Conservation (phyloP, 345 rosid species). For the Rhodamnia argentea region DNA sequence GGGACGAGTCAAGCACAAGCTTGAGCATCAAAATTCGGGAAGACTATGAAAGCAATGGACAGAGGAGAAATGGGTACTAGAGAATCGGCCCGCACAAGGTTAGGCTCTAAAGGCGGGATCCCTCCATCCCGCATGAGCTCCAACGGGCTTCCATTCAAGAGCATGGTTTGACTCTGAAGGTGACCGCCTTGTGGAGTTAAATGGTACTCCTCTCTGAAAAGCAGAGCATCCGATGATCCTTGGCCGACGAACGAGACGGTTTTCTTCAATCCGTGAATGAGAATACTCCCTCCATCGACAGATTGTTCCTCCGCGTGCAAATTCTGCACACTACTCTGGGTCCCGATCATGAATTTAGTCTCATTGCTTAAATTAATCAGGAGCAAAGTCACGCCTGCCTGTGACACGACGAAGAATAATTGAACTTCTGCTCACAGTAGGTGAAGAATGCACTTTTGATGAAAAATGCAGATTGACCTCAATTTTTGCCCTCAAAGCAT, state of each 20-base stretch:
- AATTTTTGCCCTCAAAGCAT: background rate
- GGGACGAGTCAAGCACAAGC: conserved; percentile 30
- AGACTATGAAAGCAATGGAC: conserved; percentile 69
- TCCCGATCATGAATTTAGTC: conserved; percentile 36
- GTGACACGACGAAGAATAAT: conserved; percentile 3
- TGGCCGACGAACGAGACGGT: conserved; percentile 53
- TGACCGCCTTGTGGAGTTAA: conserved; percentile 64
- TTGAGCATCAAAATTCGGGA: conserved; percentile 69
- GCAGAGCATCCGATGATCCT: conserved; percentile 24
- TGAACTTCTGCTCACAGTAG: background rate
- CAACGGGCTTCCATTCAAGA: conserved; percentile 69
- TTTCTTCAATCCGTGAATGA: conserved; percentile 41
- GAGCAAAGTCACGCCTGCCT: conserved; percentile 75
- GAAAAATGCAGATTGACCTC: background rate
- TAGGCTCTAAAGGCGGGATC: conserved; percentile 62
- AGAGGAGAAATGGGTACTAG: conserved; percentile 38
- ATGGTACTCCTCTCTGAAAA: conserved; percentile 81
- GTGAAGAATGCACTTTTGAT: background rate
- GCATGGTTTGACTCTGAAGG: conserved; percentile 53
- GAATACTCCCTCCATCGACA: conserved; percentile 11
- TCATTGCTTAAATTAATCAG: conserved; percentile 71
- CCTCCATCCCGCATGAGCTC: conserved; percentile 30
- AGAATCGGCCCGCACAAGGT: conserved; percentile 25
- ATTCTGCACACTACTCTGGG: conserved; percentile 34
- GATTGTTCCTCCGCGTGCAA: conserved; percentile 6